Evolutionary conservation across 1,139 yeast genomes (phyloP), one percentile per base, ranked within the genome.

Genomic region (Williopsis jadinii): DNA sequence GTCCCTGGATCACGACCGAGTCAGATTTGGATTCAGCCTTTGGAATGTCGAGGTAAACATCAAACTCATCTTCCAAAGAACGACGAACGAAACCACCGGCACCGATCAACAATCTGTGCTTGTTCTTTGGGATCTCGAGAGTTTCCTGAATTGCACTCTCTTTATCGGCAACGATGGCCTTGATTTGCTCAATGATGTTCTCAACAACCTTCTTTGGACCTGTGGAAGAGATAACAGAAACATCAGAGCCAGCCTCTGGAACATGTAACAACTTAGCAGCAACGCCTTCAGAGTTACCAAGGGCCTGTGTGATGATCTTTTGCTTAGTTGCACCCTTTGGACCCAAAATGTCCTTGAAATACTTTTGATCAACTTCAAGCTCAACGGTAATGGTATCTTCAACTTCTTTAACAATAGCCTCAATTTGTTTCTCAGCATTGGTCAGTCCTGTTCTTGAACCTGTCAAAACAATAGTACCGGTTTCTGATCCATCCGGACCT

Each of bases 381-480:
- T 78, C 69, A 46, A 74, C 75, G 30, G 80, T 73, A 34, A 77
- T 72, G 45, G 71, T 71, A 64, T 86, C 87, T 49, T 82, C 78
- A 41, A 80, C 70, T 52, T 84, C 87, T 35, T 72, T 70, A 41
- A 85, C 76, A 52, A 88, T 77, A 24, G 67, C 75, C 45, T 74
- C 67, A 53, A 94, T 80, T 55, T 73, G 75, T 31, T 70, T 65
- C 44, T 71, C 70, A 19, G 97, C 97, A 46, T 78, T 80, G 58
- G 79, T 77, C 55, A 92, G 82, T n/a, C 84, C 87, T 35, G 77
- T 61, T 64, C 80, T 82, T 40, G 95, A 77, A 50, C 99, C 98
- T 36, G 81, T 75, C 50, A 94, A 71, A 53, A 75, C 81, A 47
- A 92, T 71, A 43, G 77, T 80, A 37, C 79, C 80, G 45, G 64